A percentile compares a stretch with the other conserved stretches of the same genome.
Evolutionary conservation across 2,329 filamentous ascomycete genomes (phyloP).

Genomic region (Anthostomella pinea): DNA sequence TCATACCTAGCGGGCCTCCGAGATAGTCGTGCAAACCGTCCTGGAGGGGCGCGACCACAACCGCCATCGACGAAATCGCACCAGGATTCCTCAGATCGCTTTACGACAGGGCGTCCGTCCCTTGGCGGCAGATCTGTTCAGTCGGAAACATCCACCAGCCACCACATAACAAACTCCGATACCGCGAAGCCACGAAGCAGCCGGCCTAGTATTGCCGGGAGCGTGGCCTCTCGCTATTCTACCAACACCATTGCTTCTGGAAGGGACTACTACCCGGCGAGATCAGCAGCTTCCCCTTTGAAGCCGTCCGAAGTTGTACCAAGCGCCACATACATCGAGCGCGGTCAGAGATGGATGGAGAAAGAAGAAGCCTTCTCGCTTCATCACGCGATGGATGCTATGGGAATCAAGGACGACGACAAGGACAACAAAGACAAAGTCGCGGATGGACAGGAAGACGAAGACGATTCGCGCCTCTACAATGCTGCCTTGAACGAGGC

Average conservation of each 20-base stretch:
- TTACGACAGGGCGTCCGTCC: constrained; percentile 28
- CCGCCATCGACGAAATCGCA: constrained; percentile 36
- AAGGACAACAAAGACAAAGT: constrained; percentile 25
- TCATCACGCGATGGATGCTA: constrained; percentile 69
- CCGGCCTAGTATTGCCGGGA: constrained; percentile 44
- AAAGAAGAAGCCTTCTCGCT: constrained; percentile 72
- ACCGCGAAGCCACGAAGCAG: constrained; percentile 29
- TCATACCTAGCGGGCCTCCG: constrained; percentile 70
- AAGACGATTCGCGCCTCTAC: constrained; percentile 63
- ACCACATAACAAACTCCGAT: constrained; percentile 33
- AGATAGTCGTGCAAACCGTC: constrained; percentile 63
- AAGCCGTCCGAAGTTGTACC: constrained; percentile 61
- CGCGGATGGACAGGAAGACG: constrained; percentile 35
- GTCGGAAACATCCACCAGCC: constrained; percentile 32
- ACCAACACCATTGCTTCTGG: constrained; percentile 41
- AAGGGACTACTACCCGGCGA: constrained; percentile 52
- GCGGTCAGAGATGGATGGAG: constrained; percentile 74
- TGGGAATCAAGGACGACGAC: constrained; percentile 53
- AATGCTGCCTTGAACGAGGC: constrained; percentile 73
- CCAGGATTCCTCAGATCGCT: constrained; percentile 29
- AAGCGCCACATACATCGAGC: constrained; percentile 68
- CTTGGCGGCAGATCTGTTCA: constrained; percentile 28
- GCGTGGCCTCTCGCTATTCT: constrained; percentile 51
- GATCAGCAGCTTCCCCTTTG: constrained; percentile 39
- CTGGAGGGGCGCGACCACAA: constrained; percentile 67